Evolutionary conservation across 2,329 filamentous ascomycete species (phyloP).

Genomic region (Nakataea oryzae): DNA sequence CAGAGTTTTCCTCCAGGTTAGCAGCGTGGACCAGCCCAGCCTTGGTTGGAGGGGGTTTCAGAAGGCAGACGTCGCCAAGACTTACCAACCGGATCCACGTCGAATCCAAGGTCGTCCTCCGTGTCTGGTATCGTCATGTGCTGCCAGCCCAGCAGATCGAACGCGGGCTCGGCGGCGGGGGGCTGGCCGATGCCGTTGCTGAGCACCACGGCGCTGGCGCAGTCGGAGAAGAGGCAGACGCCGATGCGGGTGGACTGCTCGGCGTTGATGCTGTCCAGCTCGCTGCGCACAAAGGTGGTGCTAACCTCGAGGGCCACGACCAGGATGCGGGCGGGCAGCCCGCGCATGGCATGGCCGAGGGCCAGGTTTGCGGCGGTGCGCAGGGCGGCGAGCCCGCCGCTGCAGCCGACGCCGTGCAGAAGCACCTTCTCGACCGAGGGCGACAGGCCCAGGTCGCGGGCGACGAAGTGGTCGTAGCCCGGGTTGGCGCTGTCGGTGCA

Average conservation of each 20-base stretch:
- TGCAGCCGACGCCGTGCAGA: slow-evolving; percentile 56
- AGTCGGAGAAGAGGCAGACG: slow-evolving; percentile 58
- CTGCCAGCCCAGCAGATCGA: slow-evolving; percentile 56
- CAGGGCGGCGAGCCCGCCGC: slow-evolving; percentile 50
- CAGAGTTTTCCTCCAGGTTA: slow-evolving; percentile 1
- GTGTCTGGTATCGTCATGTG: slow-evolving; percentile 52
- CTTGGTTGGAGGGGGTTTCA: not conserved
- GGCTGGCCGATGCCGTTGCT: slow-evolving; percentile 47
- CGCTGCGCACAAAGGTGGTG: slow-evolving; percentile 51
- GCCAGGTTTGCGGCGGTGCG: slow-evolving; percentile 58
- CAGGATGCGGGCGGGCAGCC: slow-evolving; percentile 50
- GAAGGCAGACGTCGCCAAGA: not conserved
- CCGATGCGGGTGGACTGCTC: slow-evolving; percentile 54
- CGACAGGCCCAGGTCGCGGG: slow-evolving; percentile 45
- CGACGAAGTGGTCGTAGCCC: slow-evolving; percentile 56
- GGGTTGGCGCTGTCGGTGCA: slow-evolving; percentile 62
- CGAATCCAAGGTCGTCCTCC: slow-evolving; percentile 53
- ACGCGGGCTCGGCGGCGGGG: slow-evolving; percentile 30
- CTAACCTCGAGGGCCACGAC: slow-evolving; percentile 55
- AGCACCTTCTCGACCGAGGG: slow-evolving; percentile 52
- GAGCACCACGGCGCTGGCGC: slow-evolving; percentile 53
- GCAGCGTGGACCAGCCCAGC: not conserved
- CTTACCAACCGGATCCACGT: slow-evolving; percentile 50
- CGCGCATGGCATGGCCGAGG: slow-evolving; percentile 47
- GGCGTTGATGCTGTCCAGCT: slow-evolving; percentile 52